phyloP scores from a whole-genome alignment of 129 eudicot species.

The Ambrosia trifida region DNA sequence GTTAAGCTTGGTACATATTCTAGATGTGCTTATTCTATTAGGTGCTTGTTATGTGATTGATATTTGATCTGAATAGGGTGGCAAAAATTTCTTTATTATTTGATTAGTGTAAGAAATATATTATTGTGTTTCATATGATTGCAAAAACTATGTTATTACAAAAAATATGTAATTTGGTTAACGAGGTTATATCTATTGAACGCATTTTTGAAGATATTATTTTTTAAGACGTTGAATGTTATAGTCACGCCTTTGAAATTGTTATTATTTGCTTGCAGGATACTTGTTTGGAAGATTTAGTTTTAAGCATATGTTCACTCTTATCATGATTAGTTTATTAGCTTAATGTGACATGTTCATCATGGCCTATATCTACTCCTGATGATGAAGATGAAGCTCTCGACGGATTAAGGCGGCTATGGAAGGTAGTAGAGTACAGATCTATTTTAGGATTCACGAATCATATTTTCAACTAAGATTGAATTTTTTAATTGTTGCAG shows the following conservation, averaged over 20 bases:
- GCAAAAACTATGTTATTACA: not conserved
- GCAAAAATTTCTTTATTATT: not conserved
- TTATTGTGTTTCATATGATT: not conserved
- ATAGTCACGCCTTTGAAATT: not conserved
- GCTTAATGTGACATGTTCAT: too few species aligned
- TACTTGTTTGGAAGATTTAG: constrained; percentile 68
- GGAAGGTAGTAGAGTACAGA: too few species aligned
- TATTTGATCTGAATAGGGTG: not conserved
- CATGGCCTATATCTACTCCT: too few species aligned
- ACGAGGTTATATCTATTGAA: not conserved
- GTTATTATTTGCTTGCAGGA: constrained; percentile 45
- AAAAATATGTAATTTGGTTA: not conserved
- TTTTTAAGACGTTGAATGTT: not conserved
- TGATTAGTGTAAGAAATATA: not conserved
- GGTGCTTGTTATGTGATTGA: not conserved
- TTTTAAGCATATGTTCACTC: too few species aligned
- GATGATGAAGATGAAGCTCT: too few species aligned
- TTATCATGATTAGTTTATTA: too few species aligned
- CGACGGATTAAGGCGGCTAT: too few species aligned
- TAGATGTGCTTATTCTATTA: too few species aligned
- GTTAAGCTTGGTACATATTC: too few species aligned
- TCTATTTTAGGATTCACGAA: too few species aligned
- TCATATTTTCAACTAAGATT: too few species aligned
- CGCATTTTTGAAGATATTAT: not conserved
- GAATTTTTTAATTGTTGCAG: too few species aligned